phyloP scores from a whole-genome alignment of 139 green algal species.

The Tetradesmus obliquus region DNA sequence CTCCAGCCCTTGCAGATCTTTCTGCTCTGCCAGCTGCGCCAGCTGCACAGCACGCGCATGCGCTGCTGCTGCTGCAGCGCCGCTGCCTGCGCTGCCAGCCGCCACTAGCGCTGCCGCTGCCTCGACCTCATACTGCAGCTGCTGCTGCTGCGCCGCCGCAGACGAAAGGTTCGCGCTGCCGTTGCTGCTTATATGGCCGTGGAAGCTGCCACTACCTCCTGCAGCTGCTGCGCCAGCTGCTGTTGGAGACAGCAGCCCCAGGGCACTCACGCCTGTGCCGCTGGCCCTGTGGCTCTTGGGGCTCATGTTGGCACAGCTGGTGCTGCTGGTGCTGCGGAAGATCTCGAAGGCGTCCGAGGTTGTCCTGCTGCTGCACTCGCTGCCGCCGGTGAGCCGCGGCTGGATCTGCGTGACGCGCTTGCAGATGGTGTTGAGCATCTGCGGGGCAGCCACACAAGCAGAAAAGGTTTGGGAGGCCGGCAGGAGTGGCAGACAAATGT shows the following conservation, averaged over 20 bases:
- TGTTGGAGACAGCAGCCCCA: neutral
- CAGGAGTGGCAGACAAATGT: neutral
- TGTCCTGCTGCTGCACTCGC: slow-evolving; percentile 46
- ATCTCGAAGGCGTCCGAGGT: slow-evolving; percentile 39
- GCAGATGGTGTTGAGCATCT: slow-evolving; percentile 90
- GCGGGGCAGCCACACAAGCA: neutral
- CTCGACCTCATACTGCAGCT: slow-evolving; percentile 33
- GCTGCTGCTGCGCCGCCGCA: slow-evolving; percentile 26
- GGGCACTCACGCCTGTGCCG: neutral
- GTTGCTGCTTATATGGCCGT: neutral
- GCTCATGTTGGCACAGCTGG: neutral
- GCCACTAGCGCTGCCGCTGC: slow-evolving; percentile 11
- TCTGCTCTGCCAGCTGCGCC: slow-evolving; percentile 82
- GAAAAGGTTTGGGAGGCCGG: neutral
- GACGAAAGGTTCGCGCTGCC: neutral
- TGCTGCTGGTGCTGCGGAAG: neutral
- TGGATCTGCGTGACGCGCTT: slow-evolving; percentile 79
- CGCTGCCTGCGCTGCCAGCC: neutral
- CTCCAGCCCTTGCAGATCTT: slow-evolving; percentile 69
- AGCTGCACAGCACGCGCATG: slow-evolving; percentile 67
- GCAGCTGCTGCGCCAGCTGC: neutral
- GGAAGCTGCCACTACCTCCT: neutral
- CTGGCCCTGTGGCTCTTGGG: slow-evolving; percentile 4
- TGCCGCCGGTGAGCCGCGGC: slow-evolving; percentile 42
- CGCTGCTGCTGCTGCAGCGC: slow-evolving; percentile 1